These are phyloP conservation scores for Zymoseptoria tritici DNA, from an alignment of 2,329 filamentous ascomycete genomes.

Conservation along the genomic window DNA sequence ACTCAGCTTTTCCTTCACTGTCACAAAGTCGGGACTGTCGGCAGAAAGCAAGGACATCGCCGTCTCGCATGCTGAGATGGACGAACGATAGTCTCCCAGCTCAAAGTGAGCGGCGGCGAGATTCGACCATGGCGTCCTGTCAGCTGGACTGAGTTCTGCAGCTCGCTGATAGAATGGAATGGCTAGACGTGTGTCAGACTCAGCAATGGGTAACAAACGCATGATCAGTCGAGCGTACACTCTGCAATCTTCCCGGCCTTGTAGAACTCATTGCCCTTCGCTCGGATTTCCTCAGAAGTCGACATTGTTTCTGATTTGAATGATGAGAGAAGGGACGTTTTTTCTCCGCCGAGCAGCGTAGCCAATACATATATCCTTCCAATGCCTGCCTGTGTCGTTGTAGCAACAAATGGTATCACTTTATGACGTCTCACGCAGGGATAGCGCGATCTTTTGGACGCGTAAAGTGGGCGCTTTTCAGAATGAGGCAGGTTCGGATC, in stretches of 20 bases:
- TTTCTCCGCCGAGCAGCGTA: neutral
- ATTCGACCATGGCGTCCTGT: conserved; percentile 14
- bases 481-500: too few relatives aligned
- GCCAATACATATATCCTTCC: neutral
- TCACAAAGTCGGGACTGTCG: neutral
- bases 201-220: neutral
- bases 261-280: conserved; percentile 13
- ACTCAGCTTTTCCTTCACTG: conserved; percentile 10
- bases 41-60: conserved; percentile 8
- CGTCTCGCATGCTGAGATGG: conserved; percentile 1
- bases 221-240: neutral
- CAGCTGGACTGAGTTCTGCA: conserved; percentile 5
- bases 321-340: neutral
- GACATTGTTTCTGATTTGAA: neutral
- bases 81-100: conserved; percentile 10
- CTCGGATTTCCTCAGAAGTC: conserved; percentile 6
- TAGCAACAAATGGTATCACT: neutral
- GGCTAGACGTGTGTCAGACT: conserved; percentile 3
- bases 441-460: neutral
- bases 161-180: conserved; percentile 10
- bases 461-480: too few relatives aligned
- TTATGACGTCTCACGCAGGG: neutral
- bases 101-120: conserved; percentile 14
- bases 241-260: conserved; percentile 12
- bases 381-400: neutral